phyloP scores from a whole-genome alignment of 164 flowering plant species.

The Hamamelis virginiana region DNA sequence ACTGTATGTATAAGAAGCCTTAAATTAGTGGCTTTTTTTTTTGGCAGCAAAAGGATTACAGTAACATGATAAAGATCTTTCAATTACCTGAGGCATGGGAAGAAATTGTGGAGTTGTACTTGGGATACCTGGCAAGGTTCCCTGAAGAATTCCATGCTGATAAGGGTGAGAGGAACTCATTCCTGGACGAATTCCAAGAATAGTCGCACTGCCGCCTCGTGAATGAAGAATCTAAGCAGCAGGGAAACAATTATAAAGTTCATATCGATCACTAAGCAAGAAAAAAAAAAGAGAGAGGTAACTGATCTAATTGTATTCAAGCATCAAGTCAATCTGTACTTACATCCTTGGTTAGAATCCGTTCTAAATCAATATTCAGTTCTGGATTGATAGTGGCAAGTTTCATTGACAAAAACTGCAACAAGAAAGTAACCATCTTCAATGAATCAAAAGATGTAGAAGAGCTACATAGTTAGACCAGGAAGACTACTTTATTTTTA shows the following conservation, averaged over 20 bases:
- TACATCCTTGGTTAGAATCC: conserved; percentile 82
- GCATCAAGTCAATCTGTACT: conserved; percentile 20
- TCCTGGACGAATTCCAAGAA: conserved; percentile 49
- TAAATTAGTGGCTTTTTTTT: conserved; percentile 8
- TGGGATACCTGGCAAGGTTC: conserved; percentile 36
- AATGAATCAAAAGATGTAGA: neutral
- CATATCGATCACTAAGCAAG: neutral
- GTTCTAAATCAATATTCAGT: conserved; percentile 64
- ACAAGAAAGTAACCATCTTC: conserved; percentile 8
- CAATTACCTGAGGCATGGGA: conserved; percentile 57
- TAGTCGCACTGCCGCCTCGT: conserved; percentile 36
- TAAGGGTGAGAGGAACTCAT: conserved; percentile 42
- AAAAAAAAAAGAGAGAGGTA: too few relatives aligned
- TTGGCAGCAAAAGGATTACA: neutral
- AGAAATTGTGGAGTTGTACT: conserved; percentile 40
- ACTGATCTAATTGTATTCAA: neutral
- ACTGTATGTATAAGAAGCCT: conserved; percentile 21
- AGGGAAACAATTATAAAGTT: neutral
- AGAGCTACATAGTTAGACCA: neutral
- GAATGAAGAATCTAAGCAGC: conserved; percentile 53
- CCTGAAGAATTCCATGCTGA: conserved; percentile 35
- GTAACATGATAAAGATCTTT: neutral
- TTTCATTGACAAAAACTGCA: conserved; percentile 93
- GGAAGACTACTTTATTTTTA: neutral
- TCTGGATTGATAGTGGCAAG: conserved; percentile 93